phyloP scores from a whole-genome alignment of 768 basidiomycete species.

The Lactifluus subvellereus region DNA sequence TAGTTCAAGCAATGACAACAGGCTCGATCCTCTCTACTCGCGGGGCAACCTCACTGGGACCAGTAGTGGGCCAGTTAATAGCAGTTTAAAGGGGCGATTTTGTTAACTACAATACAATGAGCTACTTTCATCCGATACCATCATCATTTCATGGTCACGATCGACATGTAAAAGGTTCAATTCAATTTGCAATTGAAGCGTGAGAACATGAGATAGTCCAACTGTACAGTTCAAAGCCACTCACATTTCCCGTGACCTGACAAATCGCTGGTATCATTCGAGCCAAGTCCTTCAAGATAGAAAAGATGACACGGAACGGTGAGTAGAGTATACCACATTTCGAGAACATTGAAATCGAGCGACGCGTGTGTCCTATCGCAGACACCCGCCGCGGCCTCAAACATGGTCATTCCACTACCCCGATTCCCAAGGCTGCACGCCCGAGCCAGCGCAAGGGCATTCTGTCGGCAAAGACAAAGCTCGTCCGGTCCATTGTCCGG shows the following conservation, averaged over 20 bases:
- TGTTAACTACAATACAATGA: conserved; percentile 15
- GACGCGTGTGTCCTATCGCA: conserved; percentile 30
- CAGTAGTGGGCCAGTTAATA: conserved; percentile 19
- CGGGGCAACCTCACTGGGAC: conserved; percentile 4
- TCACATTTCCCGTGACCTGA: conserved; percentile 12
- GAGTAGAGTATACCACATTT: conserved; percentile 32
- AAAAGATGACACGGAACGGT: conserved; percentile 75
- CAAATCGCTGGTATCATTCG: conserved; percentile 1
- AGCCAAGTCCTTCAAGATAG: conserved; percentile 41
- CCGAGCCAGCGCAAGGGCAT: conserved; percentile 93
- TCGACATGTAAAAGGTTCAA: neutral
- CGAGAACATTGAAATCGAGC: neutral
- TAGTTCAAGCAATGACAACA: conserved; percentile 17
- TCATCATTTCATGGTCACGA: neutral
- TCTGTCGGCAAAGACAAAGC: conserved; percentile 83
- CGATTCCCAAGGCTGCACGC: conserved; percentile 65
- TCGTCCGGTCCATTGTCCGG: conserved; percentile 88
- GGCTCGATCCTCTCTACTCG: conserved; percentile 10
- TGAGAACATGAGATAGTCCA: conserved; percentile 26
- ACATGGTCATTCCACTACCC: conserved; percentile 84
- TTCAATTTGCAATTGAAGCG: neutral
- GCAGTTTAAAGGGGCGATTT: conserved; percentile 6
- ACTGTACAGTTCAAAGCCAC: conserved; percentile 61
- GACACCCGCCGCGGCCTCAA: conserved; percentile 83
- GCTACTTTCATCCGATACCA: conserved; percentile 19